These are phyloP conservation scores for Myriangium duriaei DNA, from an alignment of 2,329 filamentous ascomycete genomes.

Conservation along the genomic window DNA sequence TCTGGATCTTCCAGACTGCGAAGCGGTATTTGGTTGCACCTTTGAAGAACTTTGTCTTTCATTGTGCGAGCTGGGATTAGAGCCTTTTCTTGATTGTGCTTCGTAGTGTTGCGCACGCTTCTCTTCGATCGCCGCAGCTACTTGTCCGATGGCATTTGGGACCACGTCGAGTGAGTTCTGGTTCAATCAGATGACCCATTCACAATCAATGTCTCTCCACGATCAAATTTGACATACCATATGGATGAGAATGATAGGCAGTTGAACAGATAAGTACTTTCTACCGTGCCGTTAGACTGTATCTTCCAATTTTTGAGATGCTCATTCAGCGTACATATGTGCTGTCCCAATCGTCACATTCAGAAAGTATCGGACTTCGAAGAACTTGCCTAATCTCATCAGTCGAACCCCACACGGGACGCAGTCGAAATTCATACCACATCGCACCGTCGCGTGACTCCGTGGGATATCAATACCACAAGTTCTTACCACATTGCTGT, in stretches of 20 bases:
- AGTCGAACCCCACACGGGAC: slow-evolving; percentile 38
- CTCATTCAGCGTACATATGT: slow-evolving; percentile 25
- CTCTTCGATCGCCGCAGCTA: slow-evolving; percentile 43
- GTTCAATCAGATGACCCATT: too few relatives aligned
- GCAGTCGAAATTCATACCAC: slow-evolving; percentile 38
- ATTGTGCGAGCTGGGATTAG: not conserved
- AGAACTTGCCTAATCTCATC: slow-evolving; percentile 39
- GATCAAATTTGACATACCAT: too few relatives aligned
- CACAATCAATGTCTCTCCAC: too few relatives aligned
- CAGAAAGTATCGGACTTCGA: slow-evolving; percentile 44
- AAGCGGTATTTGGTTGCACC: slow-evolving; percentile 3
- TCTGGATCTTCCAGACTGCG: slow-evolving; percentile 2
- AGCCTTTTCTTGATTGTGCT: slow-evolving; percentile 8
- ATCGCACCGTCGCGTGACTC: slow-evolving; percentile 39
- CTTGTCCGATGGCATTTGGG: slow-evolving; percentile 42
- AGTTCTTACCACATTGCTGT: slow-evolving; percentile 35
- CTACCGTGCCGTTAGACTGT: slow-evolving; percentile 20
- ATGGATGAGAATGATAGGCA: slow-evolving; percentile 44
- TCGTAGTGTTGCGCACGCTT: slow-evolving; percentile 23
- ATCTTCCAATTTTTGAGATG: not conserved
- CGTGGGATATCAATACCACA: slow-evolving; percentile 39
- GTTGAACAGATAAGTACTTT: slow-evolving; percentile 40
- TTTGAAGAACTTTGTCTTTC: not conserved
- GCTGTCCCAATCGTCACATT: slow-evolving; percentile 36
- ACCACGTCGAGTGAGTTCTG: slow-evolving; percentile 43